Evolutionary conservation across 768 basidiomycete genomes (phyloP), one percentile per base, ranked within the genome.

Genomic region (Agaricus sinodeliciosus): DNA sequence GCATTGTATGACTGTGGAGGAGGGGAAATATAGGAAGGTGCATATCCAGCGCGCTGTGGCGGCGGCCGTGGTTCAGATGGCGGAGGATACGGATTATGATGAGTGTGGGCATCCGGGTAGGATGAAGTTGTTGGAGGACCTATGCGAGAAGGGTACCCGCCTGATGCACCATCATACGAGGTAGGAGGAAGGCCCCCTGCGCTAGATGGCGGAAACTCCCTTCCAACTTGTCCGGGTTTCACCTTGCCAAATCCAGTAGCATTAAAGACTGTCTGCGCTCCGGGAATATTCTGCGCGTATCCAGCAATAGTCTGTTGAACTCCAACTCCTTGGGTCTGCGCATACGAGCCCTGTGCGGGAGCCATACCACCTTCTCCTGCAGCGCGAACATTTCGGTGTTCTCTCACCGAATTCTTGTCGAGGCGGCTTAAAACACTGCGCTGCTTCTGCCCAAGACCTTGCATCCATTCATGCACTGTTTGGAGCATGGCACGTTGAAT

Each of bases 401-500:
- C 80, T 4, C 83, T 78, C 0, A 92, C 87, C 0, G 82, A 66
- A 9, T 84, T 72, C 63, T 86, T 88, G 16, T 70, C 68, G 25
- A 90, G 76, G 19, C 84, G 80, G 26, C 69, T 64, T 36, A 92
- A 60, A 35, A 79, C 67, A 22, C 75, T 72, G 26, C 71, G 63
- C 55, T 80, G 74, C 51, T 72, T 71, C 12, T 67, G 47, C 3
- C 80, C 77, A 11, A 84, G 75, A 7, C 68, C 68, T 44, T 76
- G 63, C 36, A 81, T 70, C 88, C 87, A 90, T 39, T 65, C 67
- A 37, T 66, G 69, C 79, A 92, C 77, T 59, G 73, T 80, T 55
- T 79, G 77, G 55, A 89, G 64, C 89, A 93, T 91, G 59, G 87
- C 81, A 49, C 78, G 74, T 65, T 92, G 90, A 28, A 91, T 72